Base-by-base conservation (phyloP, 2,329 filamentous ascomycete species). In the Paracoccidioides brasiliensis region DNA sequence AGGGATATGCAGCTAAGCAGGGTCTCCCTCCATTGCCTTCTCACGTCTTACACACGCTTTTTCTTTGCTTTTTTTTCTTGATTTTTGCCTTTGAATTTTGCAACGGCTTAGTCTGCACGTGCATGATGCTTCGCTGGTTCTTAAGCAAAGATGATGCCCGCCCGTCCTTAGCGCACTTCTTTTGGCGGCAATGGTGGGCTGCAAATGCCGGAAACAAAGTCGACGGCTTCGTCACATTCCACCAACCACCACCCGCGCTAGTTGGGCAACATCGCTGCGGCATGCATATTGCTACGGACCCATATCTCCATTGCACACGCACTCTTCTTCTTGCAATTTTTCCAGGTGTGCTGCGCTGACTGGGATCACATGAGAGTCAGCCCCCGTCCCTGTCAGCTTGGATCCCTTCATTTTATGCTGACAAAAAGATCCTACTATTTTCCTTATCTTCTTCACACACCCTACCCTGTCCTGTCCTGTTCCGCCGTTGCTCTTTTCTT, bases 181-280 rank as follows among this genome's bases (percentile, higher is more conserved):
- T 45, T 40, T 53, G 40, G 52, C 52, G 52, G 52, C 52, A 46
- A 45, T 15, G 30, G 42, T 40, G 33, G 15, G 40, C 41, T 44
- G 42, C 41, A 44, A 53, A 44, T 53, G 52, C 52, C 33, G 42
- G 9, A 10, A 40, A 37, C 28, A 48, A 37, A 45, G 28, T 35
- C 52, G 38, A 28, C 22, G 37, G 54, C 32, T 40, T 37, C 38
- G 10, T 15, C 46, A n/a, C 37, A 32, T 35, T 22, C 41, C 32
- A 30, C 45, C 45, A 48, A 48, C 45, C 45, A 48, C 12, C 32
- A 30, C 5, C 22, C 45, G 9, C 22, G 52, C 35, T 37, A 9
- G 28, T 14, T 46, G 12, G 14, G 4, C 28, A 4, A 30, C 53
- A 55, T 55, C 50, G 28, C 51, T 42, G 40, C 38, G 2, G 45